Percentiles rank a stretch among this genome's conserved stretches.
Evolutionary conservation across 2,329 filamentous ascomycete genomes (phyloP).

Genomic region (Bipolaris bicolor): DNA sequence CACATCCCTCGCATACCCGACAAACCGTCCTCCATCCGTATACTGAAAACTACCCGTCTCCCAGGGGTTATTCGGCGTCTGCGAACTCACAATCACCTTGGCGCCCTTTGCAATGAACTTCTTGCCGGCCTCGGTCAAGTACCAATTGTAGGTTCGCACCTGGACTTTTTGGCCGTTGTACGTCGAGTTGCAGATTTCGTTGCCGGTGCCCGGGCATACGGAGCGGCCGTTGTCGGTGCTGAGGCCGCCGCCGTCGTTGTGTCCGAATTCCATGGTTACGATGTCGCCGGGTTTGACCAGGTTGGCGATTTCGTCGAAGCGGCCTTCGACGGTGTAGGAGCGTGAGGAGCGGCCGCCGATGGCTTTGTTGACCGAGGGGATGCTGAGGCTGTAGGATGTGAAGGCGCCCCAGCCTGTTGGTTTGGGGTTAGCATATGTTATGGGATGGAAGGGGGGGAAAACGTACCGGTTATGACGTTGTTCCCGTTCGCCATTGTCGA

Average conservation of each 20-base stretch:
- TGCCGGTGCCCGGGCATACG: slow-evolving; percentile 62
- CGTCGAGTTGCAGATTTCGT: slow-evolving; percentile 60
- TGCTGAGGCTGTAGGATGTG: slow-evolving; percentile 59
- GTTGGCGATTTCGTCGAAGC: slow-evolving; percentile 64
- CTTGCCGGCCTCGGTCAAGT: slow-evolving; percentile 64
- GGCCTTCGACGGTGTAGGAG: slow-evolving; percentile 69
- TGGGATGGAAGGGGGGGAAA: neutral
- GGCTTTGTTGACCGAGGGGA: slow-evolving; percentile 66
- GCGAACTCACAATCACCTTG: slow-evolving; percentile 63
- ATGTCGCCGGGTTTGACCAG: slow-evolving; percentile 64
- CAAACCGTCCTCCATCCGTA: slow-evolving; percentile 58
- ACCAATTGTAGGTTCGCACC: slow-evolving; percentile 66
- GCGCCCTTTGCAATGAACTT: slow-evolving; percentile 62
- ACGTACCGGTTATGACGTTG: slow-evolving; percentile 52
- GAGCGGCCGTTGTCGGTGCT: slow-evolving; percentile 65
- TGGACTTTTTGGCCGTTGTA: slow-evolving; percentile 59
- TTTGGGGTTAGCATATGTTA: neutral
- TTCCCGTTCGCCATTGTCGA: slow-evolving; percentile 64
- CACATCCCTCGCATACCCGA: slow-evolving; percentile 60
- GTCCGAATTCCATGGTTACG: slow-evolving; percentile 74
- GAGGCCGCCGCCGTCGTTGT: slow-evolving; percentile 71
- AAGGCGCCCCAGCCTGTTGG: slow-evolving; percentile 68
- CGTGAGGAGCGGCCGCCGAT: slow-evolving; percentile 70
- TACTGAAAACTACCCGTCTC: slow-evolving; percentile 61
- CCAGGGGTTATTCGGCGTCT: slow-evolving; percentile 69